phyloP scores from a whole-genome alignment of 2,329 filamentous ascomycete species.

The Exophiala calicioides region DNA sequence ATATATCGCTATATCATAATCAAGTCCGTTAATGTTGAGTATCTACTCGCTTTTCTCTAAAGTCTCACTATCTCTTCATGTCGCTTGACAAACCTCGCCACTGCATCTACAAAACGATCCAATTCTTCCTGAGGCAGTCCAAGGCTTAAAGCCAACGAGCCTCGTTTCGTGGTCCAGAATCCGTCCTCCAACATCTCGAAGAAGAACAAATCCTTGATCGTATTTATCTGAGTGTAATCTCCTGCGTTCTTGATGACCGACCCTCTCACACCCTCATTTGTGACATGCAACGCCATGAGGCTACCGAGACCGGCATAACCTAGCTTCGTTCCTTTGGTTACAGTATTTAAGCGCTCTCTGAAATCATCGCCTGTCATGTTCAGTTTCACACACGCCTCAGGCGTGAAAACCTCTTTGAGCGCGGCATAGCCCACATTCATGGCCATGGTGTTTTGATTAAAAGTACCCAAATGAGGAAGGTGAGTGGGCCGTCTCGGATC shows the following conservation, averaged over 20 bases:
- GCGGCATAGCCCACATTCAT: slow-evolving; percentile 57
- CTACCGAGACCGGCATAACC: slow-evolving; percentile 35
- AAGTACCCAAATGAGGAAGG: slow-evolving; percentile 62
- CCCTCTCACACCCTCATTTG: slow-evolving; percentile 7
- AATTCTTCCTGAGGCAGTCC: slow-evolving; percentile 28
- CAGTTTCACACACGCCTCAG: slow-evolving; percentile 24
- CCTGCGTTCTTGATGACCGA: background rate
- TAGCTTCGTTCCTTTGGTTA: slow-evolving; percentile 13
- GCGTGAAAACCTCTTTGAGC: slow-evolving; percentile 24
- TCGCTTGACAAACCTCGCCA: slow-evolving; percentile 9
- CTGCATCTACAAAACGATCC: slow-evolving; percentile 16
- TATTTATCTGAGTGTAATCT: slow-evolving; percentile 3
- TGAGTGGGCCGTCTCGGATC: slow-evolving; percentile 45
- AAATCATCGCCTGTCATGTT: slow-evolving; percentile 33
- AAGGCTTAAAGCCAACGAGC: slow-evolving; percentile 35
- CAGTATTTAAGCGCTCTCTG: slow-evolving; percentile 18
- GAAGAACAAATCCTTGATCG: slow-evolving; percentile 32
- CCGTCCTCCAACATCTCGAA: slow-evolving; percentile 33
- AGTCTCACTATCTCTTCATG: too few species aligned
- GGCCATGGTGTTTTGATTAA: slow-evolving; percentile 66
- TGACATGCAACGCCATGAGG: slow-evolving; percentile 32
- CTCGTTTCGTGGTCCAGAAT: slow-evolving; percentile 33
- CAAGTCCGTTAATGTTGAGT: too few species aligned
- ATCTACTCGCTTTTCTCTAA: too few species aligned
- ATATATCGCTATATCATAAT: too few species aligned